Conservation (phyloP, 2,329 filamentous ascomycete genomes). For the Colletotrichum siamense region DNA sequence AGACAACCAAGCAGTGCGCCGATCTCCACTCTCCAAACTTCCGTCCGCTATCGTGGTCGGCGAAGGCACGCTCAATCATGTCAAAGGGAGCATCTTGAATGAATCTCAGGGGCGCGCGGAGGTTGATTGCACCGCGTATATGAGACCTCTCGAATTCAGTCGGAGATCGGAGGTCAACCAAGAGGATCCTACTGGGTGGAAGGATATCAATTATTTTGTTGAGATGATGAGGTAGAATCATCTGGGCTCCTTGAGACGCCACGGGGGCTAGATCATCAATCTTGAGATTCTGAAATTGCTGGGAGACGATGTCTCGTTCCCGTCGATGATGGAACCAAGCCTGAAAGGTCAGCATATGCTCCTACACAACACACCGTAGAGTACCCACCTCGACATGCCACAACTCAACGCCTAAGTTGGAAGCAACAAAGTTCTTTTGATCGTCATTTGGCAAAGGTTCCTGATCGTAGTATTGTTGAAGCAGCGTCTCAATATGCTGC, state of each 20-base stretch:
- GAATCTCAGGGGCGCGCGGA: conserved; percentile 56
- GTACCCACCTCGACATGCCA: conserved; percentile 52
- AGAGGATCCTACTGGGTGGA: conserved; percentile 46
- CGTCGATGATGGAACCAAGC: conserved; percentile 61
- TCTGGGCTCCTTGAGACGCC: conserved; percentile 40
- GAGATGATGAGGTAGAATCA: conserved; percentile 59
- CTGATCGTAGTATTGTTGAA: conserved; percentile 59
- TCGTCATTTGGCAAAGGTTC: conserved; percentile 54
- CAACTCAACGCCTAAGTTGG: conserved; percentile 57
- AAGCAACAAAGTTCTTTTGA: conserved; percentile 58
- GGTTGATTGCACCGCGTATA: conserved; percentile 56
- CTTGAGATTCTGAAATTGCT: conserved; percentile 49
- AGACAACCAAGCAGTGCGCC: conserved; percentile 57
- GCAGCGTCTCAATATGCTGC: conserved; percentile 51
- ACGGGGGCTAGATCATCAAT: conserved; percentile 40
- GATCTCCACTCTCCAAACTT: conserved; percentile 52
- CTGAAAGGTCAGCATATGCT: conserved; percentile 29
- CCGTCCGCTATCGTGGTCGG: conserved; percentile 52
- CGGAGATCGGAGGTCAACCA: conserved; percentile 56
- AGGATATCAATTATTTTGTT: conserved; percentile 57
- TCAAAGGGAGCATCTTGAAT: conserved; percentile 53
- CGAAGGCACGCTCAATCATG: conserved; percentile 54
- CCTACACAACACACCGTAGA: too few species aligned
- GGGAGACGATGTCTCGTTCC: conserved; percentile 51
- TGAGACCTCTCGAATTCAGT: conserved; percentile 56